A percentile compares a stretch with the other conserved stretches of the same genome.
Evolutionary conservation across 169 alveolate genomes (phyloP).

Genomic region (Plasmodium fragile): DNA sequence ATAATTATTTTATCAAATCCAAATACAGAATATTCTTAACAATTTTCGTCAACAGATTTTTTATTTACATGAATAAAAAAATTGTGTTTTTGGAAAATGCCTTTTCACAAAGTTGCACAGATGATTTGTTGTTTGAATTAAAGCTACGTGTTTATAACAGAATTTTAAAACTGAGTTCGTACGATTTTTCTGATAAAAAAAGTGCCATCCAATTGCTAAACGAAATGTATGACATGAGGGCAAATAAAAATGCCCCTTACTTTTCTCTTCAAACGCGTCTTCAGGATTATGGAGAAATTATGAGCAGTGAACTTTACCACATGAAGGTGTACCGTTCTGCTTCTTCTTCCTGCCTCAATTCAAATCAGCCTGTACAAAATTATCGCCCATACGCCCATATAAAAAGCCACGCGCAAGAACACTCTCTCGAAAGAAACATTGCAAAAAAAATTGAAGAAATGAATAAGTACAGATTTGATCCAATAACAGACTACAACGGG

Average conservation of each 20-base stretch:
- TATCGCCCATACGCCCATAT: neutral
- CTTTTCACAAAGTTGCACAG: neutral
- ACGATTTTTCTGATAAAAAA: conserved; percentile 37
- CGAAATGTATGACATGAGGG: conserved; percentile 37
- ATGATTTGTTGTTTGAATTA: conserved; percentile 15
- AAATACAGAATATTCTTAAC: conserved; percentile 13
- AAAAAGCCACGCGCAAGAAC: neutral
- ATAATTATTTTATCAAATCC: conserved; percentile 16
- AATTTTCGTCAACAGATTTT: conserved; percentile 28
- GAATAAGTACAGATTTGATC: conserved; percentile 38
- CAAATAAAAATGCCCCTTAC: conserved; percentile 16
- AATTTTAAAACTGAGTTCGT: conserved; percentile 50
- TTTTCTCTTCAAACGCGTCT: conserved; percentile 33
- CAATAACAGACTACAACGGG: conserved; percentile 41
- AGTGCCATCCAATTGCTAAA: conserved; percentile 27
- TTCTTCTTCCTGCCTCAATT: neutral
- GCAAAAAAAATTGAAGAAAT: conserved; percentile 9
- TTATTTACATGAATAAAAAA: conserved; percentile 51
- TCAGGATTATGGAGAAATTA: conserved; percentile 28
- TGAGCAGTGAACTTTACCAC: conserved; percentile 15
- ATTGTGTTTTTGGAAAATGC: conserved; percentile 19
- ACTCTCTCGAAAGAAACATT: neutral
- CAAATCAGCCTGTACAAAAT: neutral
- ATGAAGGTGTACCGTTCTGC: neutral
- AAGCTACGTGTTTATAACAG: conserved; percentile 51